Base-by-base conservation (phyloP, 1,284 basidiomycete species). In the Cryptococcus sp. region DNA sequence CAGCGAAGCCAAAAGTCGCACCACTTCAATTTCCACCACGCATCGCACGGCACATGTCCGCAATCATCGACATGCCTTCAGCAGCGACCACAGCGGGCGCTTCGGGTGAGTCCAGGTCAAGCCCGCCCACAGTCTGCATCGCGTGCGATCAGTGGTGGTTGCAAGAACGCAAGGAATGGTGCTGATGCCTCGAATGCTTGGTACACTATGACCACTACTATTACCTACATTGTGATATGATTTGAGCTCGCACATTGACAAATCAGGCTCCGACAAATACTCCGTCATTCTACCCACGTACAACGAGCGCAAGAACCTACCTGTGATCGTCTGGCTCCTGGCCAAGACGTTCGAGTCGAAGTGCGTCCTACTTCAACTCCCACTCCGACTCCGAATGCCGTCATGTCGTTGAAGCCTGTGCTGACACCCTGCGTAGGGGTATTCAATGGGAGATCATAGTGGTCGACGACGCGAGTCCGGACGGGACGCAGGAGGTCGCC, bases 221-320 rank as follows among this genome's bases (percentile, higher is more conserved):
- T 6, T 25, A 25, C 13, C 10, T 8, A 8, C 10, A 5, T 10
- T 4, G 42, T 13, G 42, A 50, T 42, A 22, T 19, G 1, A 42
- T 39, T 44, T 41, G 41, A 25, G n/a, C n/a, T n/a, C 25, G 2
- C 20, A 25, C 20, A n/a, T n/a, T n/a, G 20, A 38, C 16, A 11
- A 17, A 16, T 41, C 51, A 74, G 71, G 63, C 35, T 56, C 65
- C 44, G 73, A 79, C 68, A 91, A 88, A 78, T 91, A 91, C 76
- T 90, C 88, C 53, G 90, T 94, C 65, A 93, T 94, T 70, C 82
- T 94, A 13, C 92, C 92, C 45, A 94, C 91, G 2, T 95, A 94
- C 79, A 93, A 94, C 74, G 92, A 94, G 76, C 86, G 92, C 69
- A 90, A 90, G 80, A 94, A 95, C 74, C 79, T 95, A 20, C 92